A percentile compares a stretch with the other conserved stretches of the same genome.
These are phyloP conservation scores for Endocalyx cinctus DNA, from an alignment of 2,329 filamentous ascomycete species.

Conservation along the genomic window DNA sequence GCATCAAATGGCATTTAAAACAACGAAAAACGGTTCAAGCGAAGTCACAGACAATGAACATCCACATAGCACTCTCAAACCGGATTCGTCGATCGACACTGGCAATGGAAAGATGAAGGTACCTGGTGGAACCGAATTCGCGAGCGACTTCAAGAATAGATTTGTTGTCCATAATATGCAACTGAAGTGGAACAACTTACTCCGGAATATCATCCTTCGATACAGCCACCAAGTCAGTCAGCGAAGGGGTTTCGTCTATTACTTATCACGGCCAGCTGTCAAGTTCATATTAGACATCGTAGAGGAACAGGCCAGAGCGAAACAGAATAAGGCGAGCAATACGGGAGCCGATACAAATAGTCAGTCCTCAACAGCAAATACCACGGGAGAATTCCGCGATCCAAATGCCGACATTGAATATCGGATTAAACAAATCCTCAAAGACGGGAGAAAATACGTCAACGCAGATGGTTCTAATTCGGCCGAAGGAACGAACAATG, in stretches of 20 bases:
- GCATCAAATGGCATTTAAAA: slow-evolving; percentile 40
- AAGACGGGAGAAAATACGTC: slow-evolving; percentile 79
- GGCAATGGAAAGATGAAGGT: slow-evolving; percentile 61
- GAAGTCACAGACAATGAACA: slow-evolving; percentile 15
- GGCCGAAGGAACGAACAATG: slow-evolving; percentile 28
- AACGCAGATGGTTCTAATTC: slow-evolving; percentile 58
- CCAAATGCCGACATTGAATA: slow-evolving; percentile 68
- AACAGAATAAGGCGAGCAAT: slow-evolving; percentile 32
- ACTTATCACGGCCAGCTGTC: slow-evolving; percentile 89
- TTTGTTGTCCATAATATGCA: slow-evolving; percentile 98
- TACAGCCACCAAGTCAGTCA: slow-evolving; percentile 98
- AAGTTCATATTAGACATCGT: slow-evolving; percentile 98
- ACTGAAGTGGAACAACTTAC: slow-evolving; percentile 95
- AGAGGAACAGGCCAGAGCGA: slow-evolving; percentile 81
- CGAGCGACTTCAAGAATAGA: slow-evolving; percentile 94
- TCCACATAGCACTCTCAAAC: slow-evolving; percentile 21
- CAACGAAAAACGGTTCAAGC: slow-evolving; percentile 24
- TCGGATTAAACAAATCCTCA: slow-evolving; percentile 78
- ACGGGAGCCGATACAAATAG: slow-evolving; percentile 17
- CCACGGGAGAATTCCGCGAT: slow-evolving; percentile 53
- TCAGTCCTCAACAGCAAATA: slow-evolving; percentile 34
- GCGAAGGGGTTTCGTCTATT: slow-evolving; percentile 93
- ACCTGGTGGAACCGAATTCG: slow-evolving; percentile 71
- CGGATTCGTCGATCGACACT: slow-evolving; percentile 41
- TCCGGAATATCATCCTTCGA: slow-evolving; percentile 92